Percentiles rank a stretch among this genome's conserved stretches.
These are phyloP conservation scores for Lunasporangiospora selenospora DNA, from an alignment of 192 early-diverging fungal species.

Conservation along the genomic window DNA sequence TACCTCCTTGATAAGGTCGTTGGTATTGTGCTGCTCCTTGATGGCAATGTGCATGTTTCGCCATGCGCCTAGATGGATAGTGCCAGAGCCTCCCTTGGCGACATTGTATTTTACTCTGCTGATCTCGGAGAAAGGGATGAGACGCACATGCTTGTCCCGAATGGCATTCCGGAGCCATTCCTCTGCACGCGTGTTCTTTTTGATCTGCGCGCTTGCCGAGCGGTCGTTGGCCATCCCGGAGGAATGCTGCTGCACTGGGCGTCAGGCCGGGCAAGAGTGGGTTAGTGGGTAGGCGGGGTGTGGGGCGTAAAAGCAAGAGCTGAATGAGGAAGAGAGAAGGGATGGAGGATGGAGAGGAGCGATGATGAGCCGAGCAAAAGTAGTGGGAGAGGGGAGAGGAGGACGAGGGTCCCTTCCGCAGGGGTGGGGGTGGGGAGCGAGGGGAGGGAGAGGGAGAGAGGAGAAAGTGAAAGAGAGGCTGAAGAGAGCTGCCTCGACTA, in stretches of 20 bases:
- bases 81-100: slow-evolving; percentile 45
- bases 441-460: not conserved
- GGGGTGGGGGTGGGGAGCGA: not conserved
- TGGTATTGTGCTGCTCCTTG: slow-evolving; percentile 49
- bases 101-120: slow-evolving; percentile 49
- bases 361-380: not conserved
- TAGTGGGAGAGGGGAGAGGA: not conserved
- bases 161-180: slow-evolving; percentile 47
- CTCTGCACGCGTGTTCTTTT: slow-evolving; percentile 44
- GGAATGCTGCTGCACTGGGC: not conserved
- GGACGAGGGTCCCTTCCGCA: not conserved
- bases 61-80: slow-evolving; percentile 49
- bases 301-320: not conserved
- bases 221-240: slow-evolving; percentile 37
- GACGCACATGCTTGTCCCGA: slow-evolving; percentile 48
- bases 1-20: slow-evolving; percentile 52
- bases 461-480: not conserved
- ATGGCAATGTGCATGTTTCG: slow-evolving; percentile 49
- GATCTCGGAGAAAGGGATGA: slow-evolving; percentile 50
- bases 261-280: no score
- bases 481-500: not conserved
- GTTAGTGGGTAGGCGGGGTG: not conserved
- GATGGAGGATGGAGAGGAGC: not conserved
- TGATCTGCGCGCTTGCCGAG: slow-evolving; percentile 44
- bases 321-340: not conserved